Percentiles rank a stretch among this genome's conserved stretches.
phyloP scores from a whole-genome alignment of 116 monocot genomes.

The Dioscorea cayenensis region DNA sequence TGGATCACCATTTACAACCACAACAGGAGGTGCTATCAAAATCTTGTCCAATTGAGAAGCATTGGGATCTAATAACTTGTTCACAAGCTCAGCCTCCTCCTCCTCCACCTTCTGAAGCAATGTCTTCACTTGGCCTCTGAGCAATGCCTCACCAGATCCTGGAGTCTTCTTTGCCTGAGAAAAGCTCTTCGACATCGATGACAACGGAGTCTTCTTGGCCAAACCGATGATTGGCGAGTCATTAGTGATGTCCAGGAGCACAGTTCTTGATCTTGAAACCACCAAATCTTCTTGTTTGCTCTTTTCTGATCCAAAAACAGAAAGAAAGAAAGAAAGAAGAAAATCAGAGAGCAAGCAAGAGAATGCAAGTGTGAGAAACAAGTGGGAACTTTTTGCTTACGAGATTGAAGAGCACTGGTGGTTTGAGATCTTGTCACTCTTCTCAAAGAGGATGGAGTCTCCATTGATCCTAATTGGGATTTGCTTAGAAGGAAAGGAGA shows the following conservation, averaged over 20 bases:
- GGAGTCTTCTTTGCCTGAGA: slow-evolving; percentile 32
- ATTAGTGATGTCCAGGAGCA: slow-evolving; percentile 82
- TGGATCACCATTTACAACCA: neutral
- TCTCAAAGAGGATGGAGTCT: slow-evolving; percentile 70
- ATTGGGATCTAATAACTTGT: slow-evolving; percentile 55
- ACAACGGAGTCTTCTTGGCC: slow-evolving; percentile 37
- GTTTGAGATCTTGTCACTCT: slow-evolving; percentile 41
- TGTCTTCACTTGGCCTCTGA: slow-evolving; percentile 86
- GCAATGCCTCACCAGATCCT: slow-evolving; percentile 79
- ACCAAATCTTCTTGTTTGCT: slow-evolving; percentile 21
- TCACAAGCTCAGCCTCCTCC: slow-evolving; percentile 39
- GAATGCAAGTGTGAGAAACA: neutral
- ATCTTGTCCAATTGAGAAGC: slow-evolving; percentile 31
- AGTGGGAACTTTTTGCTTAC: slow-evolving; percentile 11
- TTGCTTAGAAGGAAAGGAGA: neutral
- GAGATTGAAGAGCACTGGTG: slow-evolving; percentile 6
- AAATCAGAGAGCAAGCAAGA: too few relatives aligned
- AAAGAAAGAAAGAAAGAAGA: neutral
- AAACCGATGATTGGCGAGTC: slow-evolving; percentile 86
- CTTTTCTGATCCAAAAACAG: slow-evolving; percentile 19
- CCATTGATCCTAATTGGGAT: slow-evolving; percentile 29
- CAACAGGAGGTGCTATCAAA: neutral
- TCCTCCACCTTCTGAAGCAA: slow-evolving; percentile 82
- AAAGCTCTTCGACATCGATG: slow-evolving; percentile 19
- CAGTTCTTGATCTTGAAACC: slow-evolving; percentile 21